A percentile compares a stretch with the other conserved stretches of the same genome.
Conservation (phyloP, 139 green algal species). For the Yamagishiella unicocca region DNA sequence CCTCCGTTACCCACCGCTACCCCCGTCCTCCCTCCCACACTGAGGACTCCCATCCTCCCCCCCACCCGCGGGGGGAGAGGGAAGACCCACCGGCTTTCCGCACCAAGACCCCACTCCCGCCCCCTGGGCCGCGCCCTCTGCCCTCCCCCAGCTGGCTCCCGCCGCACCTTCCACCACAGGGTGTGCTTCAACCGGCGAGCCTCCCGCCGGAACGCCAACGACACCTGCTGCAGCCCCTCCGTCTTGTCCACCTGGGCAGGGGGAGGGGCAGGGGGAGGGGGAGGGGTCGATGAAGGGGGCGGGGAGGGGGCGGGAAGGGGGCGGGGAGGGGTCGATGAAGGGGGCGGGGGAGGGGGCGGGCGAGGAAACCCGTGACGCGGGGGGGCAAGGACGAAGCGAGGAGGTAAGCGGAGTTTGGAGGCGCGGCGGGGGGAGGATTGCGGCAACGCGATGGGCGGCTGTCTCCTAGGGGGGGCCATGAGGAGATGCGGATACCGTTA, state of each 20-base stretch:
- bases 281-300: neutral
- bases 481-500: no score
- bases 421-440: no score
- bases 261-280: neutral
- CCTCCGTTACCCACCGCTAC: neutral
- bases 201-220: constrained; percentile 89
- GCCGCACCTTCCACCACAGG: constrained; percentile 82
- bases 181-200: constrained; percentile 67
- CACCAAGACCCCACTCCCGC: neutral
- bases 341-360: no score
- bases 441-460: no score
- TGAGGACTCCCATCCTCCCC: neutral
- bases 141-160: neutral
- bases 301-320: no score
- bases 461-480: no score
- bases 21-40: neutral
- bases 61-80: no score
- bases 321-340: no score
- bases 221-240: constrained; percentile 44
- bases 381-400: no score
- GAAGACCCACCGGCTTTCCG: no score
- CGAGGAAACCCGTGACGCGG: no score
- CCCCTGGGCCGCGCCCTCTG: neutral
- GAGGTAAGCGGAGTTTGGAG: no score
- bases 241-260: constrained; percentile 39